These are phyloP conservation scores for Trichoderma pleuroti DNA, from an alignment of 2,329 filamentous ascomycete species.

Conservation along the genomic window DNA sequence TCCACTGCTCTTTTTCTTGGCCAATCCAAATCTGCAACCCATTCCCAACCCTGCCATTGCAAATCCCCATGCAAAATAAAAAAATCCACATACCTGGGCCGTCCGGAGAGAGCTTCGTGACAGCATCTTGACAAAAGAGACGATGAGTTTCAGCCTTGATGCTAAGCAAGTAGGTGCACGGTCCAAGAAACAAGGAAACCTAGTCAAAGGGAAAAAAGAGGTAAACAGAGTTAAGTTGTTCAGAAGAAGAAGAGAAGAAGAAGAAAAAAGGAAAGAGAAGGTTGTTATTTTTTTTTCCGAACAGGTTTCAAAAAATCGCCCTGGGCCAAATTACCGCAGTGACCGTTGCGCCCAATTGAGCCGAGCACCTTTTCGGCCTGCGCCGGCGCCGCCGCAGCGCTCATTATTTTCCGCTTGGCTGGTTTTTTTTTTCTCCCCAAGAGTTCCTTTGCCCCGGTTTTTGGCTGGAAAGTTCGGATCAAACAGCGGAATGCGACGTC, in stretches of 20 bases:
- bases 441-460: not conserved
- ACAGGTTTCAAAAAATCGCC: constrained; percentile 7
- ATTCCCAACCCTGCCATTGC: not conserved
- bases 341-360: constrained; percentile 17
- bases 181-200: constrained; percentile 15
- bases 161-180: constrained; percentile 2
- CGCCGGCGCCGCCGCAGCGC: constrained; percentile 11
- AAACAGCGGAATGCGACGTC: constrained; percentile 24
- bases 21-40: not conserved
- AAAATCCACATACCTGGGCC: constrained; percentile 50
- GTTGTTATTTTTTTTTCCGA: not conserved
- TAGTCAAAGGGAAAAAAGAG: not conserved
- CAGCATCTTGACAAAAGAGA: constrained; percentile 45
- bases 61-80: constrained; percentile 3
- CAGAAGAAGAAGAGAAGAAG: not conserved
- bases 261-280: not conserved
- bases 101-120: constrained; percentile 55
- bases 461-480: not conserved
- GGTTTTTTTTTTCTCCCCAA: not conserved
- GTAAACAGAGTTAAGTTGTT: not conserved
- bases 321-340: constrained; percentile 7
- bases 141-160: not conserved
- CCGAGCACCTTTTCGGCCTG: constrained; percentile 16
- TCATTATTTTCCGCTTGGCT: not conserved
- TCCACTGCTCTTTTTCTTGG: not conserved